Percentiles rank a stretch among this genome's conserved stretches.
phyloP scores from a whole-genome alignment of 169 alveolate genomes.

The Plasmodium adleri region DNA sequence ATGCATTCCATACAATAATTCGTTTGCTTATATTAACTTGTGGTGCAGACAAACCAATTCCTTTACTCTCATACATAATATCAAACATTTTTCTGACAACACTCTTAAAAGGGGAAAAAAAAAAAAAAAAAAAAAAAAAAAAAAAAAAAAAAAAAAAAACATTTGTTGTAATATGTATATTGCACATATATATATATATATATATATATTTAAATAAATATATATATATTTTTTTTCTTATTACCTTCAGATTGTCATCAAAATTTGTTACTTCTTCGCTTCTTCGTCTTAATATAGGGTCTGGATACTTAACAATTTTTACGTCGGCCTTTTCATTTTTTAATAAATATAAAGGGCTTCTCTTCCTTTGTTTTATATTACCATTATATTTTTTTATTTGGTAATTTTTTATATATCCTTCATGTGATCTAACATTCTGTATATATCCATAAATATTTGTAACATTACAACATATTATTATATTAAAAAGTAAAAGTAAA shows the following conservation, averaged over 20 bases:
- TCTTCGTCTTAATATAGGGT: slow-evolving; percentile 31
- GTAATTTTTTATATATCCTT: too few species aligned
- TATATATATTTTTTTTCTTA: background rate
- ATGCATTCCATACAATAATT: slow-evolving; percentile 75
- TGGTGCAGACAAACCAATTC: slow-evolving; percentile 79
- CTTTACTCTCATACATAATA: slow-evolving; percentile 67
- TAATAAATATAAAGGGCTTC: slow-evolving; percentile 4
- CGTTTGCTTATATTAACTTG: slow-evolving; percentile 67
- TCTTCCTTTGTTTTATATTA: background rate
- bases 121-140: background rate
- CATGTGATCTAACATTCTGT: too few species aligned
- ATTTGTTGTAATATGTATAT: background rate
- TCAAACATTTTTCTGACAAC: slow-evolving; percentile 34
- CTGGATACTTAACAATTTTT: slow-evolving; percentile 38
- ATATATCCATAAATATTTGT: too few species aligned
- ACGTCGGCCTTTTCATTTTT: slow-evolving; percentile 19
- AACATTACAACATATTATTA: too few species aligned
- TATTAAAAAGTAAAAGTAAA: too few species aligned
- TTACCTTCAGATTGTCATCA: slow-evolving; percentile 59
- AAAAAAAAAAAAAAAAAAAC: background rate
- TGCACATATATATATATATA: background rate
- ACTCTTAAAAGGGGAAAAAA: background rate
- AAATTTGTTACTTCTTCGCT: slow-evolving; percentile 33
- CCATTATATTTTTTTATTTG: too few species aligned
- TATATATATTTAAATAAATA: background rate